phyloP scores from a whole-genome alignment of 2,329 filamentous ascomycete genomes.

The Fusarium albidum region DNA sequence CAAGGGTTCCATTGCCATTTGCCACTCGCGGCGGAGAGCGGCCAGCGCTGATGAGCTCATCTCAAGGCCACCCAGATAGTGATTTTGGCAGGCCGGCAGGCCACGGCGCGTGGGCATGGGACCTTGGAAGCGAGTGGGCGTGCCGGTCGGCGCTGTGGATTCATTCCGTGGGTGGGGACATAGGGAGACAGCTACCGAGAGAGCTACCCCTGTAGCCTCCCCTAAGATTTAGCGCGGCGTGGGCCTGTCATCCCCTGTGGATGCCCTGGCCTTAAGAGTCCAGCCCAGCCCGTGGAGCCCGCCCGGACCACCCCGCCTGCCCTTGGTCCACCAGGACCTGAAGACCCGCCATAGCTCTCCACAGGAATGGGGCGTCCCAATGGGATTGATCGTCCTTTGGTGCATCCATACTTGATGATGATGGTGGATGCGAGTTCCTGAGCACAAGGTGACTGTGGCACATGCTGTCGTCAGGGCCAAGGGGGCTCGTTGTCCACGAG shows the following conservation, averaged over 20 bases:
- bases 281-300: too few relatives aligned
- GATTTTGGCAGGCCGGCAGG: slow-evolving; percentile 1
- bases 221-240: slow-evolving; percentile 23
- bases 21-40: slow-evolving; percentile 11
- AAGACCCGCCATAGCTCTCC: slow-evolving; percentile 39
- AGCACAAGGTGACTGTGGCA: slow-evolving; percentile 6
- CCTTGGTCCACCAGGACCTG: slow-evolving; percentile 2
- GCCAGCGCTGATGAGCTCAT: neutral
- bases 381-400: slow-evolving; percentile 32
- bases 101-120: slow-evolving; percentile 5
- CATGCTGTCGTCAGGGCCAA: neutral
- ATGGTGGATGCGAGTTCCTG: slow-evolving; percentile 13
- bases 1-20: slow-evolving; percentile 18
- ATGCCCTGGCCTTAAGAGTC: slow-evolving; percentile 17
- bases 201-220: slow-evolving; percentile 38
- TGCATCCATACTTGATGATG: slow-evolving; percentile 21
- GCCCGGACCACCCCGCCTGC: slow-evolving; percentile 24
- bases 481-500: neutral
- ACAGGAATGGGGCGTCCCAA: slow-evolving; percentile 28
- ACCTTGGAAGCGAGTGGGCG: slow-evolving; percentile 5
- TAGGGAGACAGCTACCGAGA: slow-evolving; percentile 33
- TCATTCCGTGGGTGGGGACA: slow-evolving; percentile 21
- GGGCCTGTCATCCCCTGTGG: slow-evolving; percentile 16
- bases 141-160: neutral
- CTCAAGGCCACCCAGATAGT: neutral